phyloP scores from a whole-genome alignment of 108 stramenopile species.

The Fistulifera solaris region DNA sequence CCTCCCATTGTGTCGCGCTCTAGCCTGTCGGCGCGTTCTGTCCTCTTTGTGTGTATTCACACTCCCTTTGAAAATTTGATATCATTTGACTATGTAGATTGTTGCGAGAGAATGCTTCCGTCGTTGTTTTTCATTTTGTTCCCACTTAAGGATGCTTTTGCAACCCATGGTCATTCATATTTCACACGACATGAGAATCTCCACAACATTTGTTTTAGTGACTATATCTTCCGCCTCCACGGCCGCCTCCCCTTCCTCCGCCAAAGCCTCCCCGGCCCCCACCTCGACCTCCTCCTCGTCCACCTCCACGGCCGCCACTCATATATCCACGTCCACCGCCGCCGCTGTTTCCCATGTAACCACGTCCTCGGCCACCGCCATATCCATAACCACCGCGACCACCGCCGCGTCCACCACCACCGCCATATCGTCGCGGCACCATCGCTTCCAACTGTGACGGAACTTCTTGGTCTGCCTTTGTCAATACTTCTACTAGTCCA shows the following conservation, averaged over 20 bases:
- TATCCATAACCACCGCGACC: constrained; percentile 40
- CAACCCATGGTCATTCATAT: no score
- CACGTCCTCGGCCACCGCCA: constrained; percentile 53
- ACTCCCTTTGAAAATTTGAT: no score
- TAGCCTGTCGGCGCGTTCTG: no score
- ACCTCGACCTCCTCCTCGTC: constrained; percentile 23
- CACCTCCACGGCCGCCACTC: constrained; percentile 28
- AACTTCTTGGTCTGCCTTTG: constrained; percentile 73
- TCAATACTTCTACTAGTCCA: constrained; percentile 73
- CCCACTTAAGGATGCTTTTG: no score
- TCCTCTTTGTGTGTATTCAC: no score
- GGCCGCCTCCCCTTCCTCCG: constrained; percentile 7
- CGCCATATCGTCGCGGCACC: constrained; percentile 47
- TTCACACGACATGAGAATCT: no score
- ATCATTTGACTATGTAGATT: no score
- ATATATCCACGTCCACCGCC: constrained; percentile 34
- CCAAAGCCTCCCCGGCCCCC: constrained; percentile 9
- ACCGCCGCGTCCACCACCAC: constrained; percentile 46
- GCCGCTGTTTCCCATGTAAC: constrained; percentile 41
- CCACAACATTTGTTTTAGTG: no score
- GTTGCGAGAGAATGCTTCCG: no score
- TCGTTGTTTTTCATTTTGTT: no score
- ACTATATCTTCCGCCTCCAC: not conserved
- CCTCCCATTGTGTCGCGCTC: no score
- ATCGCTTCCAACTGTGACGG: constrained; percentile 69